Evolutionary conservation across 2,329 filamentous ascomycete species (phyloP).

Genomic region (Neofusicoccum cordaticola): DNA sequence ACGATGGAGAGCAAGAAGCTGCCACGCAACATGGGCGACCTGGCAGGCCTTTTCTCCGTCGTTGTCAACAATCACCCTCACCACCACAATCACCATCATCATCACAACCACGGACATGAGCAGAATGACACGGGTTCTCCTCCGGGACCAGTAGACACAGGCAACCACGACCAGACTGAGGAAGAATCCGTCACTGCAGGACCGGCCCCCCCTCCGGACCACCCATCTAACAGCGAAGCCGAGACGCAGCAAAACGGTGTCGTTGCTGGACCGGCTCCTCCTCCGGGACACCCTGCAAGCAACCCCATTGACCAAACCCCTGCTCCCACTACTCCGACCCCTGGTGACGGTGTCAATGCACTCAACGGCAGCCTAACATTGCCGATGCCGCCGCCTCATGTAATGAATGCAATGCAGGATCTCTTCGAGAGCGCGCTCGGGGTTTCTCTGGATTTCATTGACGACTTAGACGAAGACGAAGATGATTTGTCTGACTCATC

Average conservation of each 20-base stretch:
- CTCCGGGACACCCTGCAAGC: not conserved
- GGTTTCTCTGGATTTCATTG: slow-evolving; percentile 2
- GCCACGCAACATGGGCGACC: not conserved
- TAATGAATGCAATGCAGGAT: slow-evolving; percentile 5
- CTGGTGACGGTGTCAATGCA: not conserved
- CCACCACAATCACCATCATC: not conserved
- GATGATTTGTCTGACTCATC: not conserved
- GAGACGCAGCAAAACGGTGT: not conserved
- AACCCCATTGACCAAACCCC: not conserved
- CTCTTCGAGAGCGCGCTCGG: slow-evolving; percentile 9
- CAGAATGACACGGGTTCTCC: not conserved
- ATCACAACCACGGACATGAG: not conserved
- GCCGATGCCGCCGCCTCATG: slow-evolving; percentile 1
- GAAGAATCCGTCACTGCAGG: not conserved
- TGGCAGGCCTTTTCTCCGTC: slow-evolving; percentile 1
- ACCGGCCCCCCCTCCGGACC: not conserved
- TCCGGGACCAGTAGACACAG: not conserved
- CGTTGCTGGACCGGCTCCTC: not conserved
- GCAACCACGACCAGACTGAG: not conserved
- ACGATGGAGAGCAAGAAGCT: slow-evolving; percentile 7
- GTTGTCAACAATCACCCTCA: not conserved
- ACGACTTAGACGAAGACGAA: not conserved
- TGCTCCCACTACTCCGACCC: not conserved
- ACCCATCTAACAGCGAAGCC: not conserved
- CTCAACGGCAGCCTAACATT: not conserved